Conservation (phyloP, 495 filamentous ascomycete species). For the Aspergillus cavernicola region DNA sequence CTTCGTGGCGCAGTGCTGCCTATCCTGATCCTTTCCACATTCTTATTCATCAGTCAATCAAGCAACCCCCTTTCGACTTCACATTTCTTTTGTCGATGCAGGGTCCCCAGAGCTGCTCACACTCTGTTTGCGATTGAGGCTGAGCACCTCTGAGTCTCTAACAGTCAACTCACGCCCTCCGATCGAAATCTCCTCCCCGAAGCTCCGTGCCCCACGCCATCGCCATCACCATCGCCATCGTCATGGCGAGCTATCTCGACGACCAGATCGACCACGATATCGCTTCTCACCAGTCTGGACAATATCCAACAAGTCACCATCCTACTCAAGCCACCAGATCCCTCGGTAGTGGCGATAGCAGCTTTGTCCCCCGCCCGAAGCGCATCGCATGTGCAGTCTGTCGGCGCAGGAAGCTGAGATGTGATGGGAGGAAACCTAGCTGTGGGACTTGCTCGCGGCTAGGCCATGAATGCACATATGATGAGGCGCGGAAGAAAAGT, state of each 20-base stretch:
- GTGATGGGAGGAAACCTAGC: conserved; percentile 68
- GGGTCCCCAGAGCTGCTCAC: not conserved
- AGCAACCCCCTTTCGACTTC: not conserved
- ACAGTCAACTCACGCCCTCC: no score
- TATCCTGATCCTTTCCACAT: not conserved
- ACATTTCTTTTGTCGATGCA: not conserved
- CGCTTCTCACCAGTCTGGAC: conserved; percentile 23
- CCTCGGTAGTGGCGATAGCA: conserved; percentile 50
- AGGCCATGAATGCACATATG: conserved; percentile 88
- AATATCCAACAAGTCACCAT: conserved; percentile 26
- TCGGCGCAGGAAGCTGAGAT: conserved; percentile 85
- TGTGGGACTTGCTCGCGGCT: conserved; percentile 90
- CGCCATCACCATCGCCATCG: not conserved
- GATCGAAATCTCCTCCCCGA: not conserved
- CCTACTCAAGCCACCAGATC: conserved; percentile 26
- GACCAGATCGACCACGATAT: conserved; percentile 44
- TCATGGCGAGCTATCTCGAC: conserved; percentile 49
- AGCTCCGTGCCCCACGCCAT: not conserved
- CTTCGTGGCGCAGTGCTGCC: conserved; percentile 10
- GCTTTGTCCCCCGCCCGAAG: conserved; percentile 75
- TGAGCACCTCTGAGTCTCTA: conserved; percentile 8
- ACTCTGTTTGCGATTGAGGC: conserved; percentile 5
- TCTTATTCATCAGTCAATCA: conserved; percentile 1
- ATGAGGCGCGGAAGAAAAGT: conserved; percentile 95
- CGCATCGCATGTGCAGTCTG: conserved; percentile 97